Conservation (phyloP, 768 basidiomycete genomes). For the Russula sp. region DNA sequence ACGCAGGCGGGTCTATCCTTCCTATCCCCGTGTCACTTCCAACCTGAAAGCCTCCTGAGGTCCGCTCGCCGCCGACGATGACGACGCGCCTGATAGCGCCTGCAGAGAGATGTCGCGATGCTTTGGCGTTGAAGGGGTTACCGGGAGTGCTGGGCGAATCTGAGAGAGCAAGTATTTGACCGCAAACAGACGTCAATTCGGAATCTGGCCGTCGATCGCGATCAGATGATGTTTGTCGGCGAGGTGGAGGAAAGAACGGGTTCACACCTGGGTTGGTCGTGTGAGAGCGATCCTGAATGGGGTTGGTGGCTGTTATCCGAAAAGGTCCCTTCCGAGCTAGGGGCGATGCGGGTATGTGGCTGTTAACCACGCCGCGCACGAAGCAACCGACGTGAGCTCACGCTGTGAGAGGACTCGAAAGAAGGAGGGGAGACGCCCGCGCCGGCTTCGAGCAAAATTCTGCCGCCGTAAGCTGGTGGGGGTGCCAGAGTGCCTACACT, state of each 20-base stretch:
- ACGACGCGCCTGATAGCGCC: slow-evolving; percentile 45
- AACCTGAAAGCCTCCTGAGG: too few relatives aligned
- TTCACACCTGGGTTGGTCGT: slow-evolving; percentile 56
- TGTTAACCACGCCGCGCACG: slow-evolving; percentile 55
- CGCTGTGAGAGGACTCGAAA: slow-evolving; percentile 42
- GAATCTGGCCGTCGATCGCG: slow-evolving; percentile 61
- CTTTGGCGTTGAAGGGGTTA: slow-evolving; percentile 80
- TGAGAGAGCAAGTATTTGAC: slow-evolving; percentile 55
- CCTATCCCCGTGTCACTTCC: slow-evolving; percentile 39
- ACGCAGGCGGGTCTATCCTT: slow-evolving; percentile 75
- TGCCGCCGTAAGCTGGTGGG: slow-evolving; percentile 98
- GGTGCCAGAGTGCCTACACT: slow-evolving; percentile 92
- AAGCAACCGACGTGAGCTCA: slow-evolving; percentile 56
- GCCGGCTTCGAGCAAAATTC: slow-evolving; percentile 91
- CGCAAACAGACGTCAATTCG: slow-evolving; percentile 60
- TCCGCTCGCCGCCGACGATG: too few relatives aligned
- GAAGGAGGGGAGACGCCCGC: slow-evolving; percentile 43
- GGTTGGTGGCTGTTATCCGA: slow-evolving; percentile 35
- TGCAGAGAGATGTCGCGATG: slow-evolving; percentile 78
- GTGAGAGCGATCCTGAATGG: slow-evolving; percentile 57
- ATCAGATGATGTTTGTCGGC: slow-evolving; percentile 57
- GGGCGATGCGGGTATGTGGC: slow-evolving; percentile 47
- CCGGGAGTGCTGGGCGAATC: slow-evolving; percentile 72
- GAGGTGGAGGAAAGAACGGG: slow-evolving; percentile 72
- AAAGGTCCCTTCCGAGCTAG: slow-evolving; percentile 33